Evolutionary conservation across 2,329 filamentous ascomycete genomes (phyloP).

Genomic region (Nannizziopsis barbatae): DNA sequence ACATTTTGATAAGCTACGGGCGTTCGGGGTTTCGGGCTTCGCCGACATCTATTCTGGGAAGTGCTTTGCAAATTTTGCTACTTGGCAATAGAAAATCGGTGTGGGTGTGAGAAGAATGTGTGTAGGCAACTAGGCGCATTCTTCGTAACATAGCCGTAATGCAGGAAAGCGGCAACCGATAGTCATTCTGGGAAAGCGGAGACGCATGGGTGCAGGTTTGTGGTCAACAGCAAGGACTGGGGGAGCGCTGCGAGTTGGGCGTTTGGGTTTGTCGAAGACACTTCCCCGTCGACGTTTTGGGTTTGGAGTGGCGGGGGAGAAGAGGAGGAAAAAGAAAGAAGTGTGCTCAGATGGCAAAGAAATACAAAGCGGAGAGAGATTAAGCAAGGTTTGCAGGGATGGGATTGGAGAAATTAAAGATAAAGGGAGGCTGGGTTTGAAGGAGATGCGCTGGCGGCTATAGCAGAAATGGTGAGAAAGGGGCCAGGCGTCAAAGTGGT

Average conservation of each 20-base stretch:
- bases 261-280: neutral
- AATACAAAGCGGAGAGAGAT: neutral
- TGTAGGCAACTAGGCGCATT: neutral
- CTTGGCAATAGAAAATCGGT: neutral
- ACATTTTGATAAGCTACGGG: neutral
- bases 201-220: neutral
- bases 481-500: slow-evolving; percentile 3
- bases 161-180: slow-evolving; percentile 4
- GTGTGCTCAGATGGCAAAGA: neutral
- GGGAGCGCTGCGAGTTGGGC: neutral
- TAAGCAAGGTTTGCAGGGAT: neutral
- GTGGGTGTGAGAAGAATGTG: neutral
- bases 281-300: neutral
- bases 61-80: neutral
- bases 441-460: neutral
- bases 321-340: neutral
- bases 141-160: neutral
- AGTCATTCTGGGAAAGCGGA: neutral
- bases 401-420: neutral
- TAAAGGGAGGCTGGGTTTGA: neutral
- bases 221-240: neutral
- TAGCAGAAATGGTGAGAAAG: neutral
- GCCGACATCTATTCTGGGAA: neutral
- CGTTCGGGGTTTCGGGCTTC: neutral
- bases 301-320: neutral